Base-by-base conservation (phyloP, 495 filamentous ascomycete species). In the Aspergillus incahuasiensis region DNA sequence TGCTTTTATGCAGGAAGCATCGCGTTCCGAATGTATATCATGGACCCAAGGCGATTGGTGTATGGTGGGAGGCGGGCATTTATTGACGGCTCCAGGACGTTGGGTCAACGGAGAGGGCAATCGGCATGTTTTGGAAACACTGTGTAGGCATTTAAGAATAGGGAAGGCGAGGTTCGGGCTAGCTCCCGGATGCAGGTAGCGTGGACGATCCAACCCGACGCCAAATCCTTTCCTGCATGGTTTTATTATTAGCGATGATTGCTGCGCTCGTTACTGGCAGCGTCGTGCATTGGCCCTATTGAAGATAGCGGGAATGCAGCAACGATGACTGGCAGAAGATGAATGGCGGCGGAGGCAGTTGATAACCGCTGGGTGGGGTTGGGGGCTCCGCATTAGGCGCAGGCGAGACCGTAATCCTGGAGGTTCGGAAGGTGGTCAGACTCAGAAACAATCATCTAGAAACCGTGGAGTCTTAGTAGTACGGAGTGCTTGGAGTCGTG, bases 151-250 rank as follows among this genome's bases (percentile, higher is more conserved):
- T 48, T 50, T 50, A n/a, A n/a, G 6, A 50, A 63, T 50, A 40
- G 58, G 62, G 63, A 61, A 57, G 65, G 63, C 61, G 65, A 70
- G 61, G 52, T 58, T 63, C 63, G 63, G 58, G 57, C 58, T 56
- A 61, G 64, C 56, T 65, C 56, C 40, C 56, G 28, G 50, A 62
- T 51, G 57, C 24, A 57, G 52, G 51, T 63, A 59, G 55, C 43
- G 56, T 30, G 58, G 59, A 47, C 56, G 61, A 64, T 62, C 59
- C 56, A 60, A 60, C 57, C 55, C n/a, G 56, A 52, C 52, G 39
- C 42, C 49, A 55, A 51, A 45, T 56, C 52, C 30, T 52, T 48
- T 55, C 48, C 35, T 52, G 41, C 55, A 32, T 42, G 35, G 41
- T 43, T 39, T 48, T 42, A 52, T 52, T 52, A 52, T 42, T 52